Base-by-base conservation (phyloP, 164 flowering plant species). In the Amborella trichopoda region DNA sequence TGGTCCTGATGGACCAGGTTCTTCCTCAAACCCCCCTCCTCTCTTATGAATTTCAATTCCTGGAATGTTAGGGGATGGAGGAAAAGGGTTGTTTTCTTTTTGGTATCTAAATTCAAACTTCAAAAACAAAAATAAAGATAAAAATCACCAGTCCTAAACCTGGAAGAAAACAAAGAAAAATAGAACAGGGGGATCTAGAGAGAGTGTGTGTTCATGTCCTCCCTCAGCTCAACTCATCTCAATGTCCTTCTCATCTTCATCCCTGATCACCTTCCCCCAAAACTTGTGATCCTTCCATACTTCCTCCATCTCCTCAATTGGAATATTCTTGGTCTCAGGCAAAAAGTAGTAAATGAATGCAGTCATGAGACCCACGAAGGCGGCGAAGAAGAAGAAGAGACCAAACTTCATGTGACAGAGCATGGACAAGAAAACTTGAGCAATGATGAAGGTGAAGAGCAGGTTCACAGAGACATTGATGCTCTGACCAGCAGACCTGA, bases 401-500 rank as follows among this genome's bases (percentile, higher is more conserved):
- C 88, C 88, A 48, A 79, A 88, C 62, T 88, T 88, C 64, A 88
- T 18, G 56, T 76, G 80, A 59, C 96, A 88, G 3, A 88, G 72
- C 94, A 88, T 71, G 6, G 52, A 48, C 23, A 88, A 48, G 81
- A 88, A 88, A 14, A 72, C 28, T 49, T 88, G 89, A 0, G 91
- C 91, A 0, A 88, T 66, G 3, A 59, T 3, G 54, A 88, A 83
- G 3, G 96, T 84, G 86, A 81, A 84, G 27, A 88, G 5, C 91
- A 88, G 84, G 80, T 81, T 81, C 2, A 78, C 76, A 0, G 96
- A 76, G 0, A 81, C 94, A 36, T 69, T 84, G 52, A 81, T 49
- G 58, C 94, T 84, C 53, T 81, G 89, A 0, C 89, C 96, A 0
- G 91, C 94, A 0, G 96, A 83, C 13, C 96, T 68, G 56, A 87